These are phyloP conservation scores for Leptomonas pyrrhocoris DNA, from an alignment of 208 protist species.

Conservation along the genomic window DNA sequence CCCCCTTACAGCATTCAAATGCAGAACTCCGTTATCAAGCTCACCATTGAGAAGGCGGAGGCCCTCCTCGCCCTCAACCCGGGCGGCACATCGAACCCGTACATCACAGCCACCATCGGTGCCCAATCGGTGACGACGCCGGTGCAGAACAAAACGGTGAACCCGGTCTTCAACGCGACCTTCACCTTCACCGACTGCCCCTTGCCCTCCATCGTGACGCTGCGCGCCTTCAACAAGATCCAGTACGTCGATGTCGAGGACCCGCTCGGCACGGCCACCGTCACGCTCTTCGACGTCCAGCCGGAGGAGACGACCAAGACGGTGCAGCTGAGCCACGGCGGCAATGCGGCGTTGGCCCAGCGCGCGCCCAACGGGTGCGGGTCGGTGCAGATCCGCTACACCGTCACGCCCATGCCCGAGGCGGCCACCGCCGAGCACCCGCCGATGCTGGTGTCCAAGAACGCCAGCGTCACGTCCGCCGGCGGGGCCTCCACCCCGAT, in stretches of 20 bases:
- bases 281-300: conserved; percentile 61
- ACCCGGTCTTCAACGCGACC: conserved; percentile 58
- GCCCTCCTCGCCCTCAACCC: conserved; percentile 70
- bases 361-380: conserved; percentile 59
- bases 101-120: conserved; percentile 62
- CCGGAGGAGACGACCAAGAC: conserved; percentile 33
- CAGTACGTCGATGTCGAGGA: conserved; percentile 62
- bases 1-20: not conserved
- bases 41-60: conserved; percentile 65
- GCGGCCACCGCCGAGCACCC: not conserved
- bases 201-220: conserved; percentile 67
- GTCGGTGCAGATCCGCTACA: conserved; percentile 58
- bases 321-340: conserved; percentile 73
- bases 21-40: conserved; percentile 37
- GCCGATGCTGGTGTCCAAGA: not conserved
- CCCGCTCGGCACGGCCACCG: conserved; percentile 70
- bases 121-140: conserved; percentile 44
- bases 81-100: conserved; percentile 77
- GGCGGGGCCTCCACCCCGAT: conserved; percentile 22
- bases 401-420: conserved; percentile 33
- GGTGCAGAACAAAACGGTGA: conserved; percentile 50
- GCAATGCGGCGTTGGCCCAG: conserved; percentile 55
- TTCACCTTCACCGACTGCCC: conserved; percentile 65
- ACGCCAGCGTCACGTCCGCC: conserved; percentile 15
- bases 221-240: conserved; percentile 67